Percentiles rank a stretch among this genome's conserved stretches.
Evolutionary conservation across 148 eudicot species (phyloP).

Genomic region (Polygonum aviculare): DNA sequence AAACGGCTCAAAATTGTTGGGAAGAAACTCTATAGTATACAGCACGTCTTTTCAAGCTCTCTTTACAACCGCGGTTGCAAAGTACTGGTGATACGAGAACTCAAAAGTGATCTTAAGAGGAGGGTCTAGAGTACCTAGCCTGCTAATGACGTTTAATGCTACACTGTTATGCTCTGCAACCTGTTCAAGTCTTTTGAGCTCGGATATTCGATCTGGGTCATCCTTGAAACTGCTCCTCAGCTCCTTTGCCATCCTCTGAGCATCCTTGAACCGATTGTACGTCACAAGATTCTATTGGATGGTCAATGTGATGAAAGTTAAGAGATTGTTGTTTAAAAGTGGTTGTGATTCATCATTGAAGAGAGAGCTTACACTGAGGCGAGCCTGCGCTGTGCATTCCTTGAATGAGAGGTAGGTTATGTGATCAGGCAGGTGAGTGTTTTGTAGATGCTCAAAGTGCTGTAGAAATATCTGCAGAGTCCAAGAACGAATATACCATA

Average conservation of each 20-base stretch:
- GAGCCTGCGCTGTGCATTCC: constrained; percentile 58
- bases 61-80: constrained; percentile 83
- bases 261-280: constrained; percentile 80
- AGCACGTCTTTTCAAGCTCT: constrained; percentile 38
- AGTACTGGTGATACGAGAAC: constrained; percentile 74
- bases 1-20: constrained; percentile 31
- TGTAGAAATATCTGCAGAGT: constrained; percentile 67
- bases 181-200: constrained; percentile 73
- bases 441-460: constrained; percentile 90
- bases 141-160: constrained; percentile 65
- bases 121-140: constrained; percentile 57
- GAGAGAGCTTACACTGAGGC: constrained; percentile 47
- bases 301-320: constrained; percentile 10
- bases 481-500: neutral
- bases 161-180: constrained; percentile 83
- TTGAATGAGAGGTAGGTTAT: constrained; percentile 55
- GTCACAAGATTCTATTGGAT: constrained; percentile 43
- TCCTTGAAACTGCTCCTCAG: constrained; percentile 45
- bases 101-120: constrained; percentile 69
- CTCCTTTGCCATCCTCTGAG: constrained; percentile 76
- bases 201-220: constrained; percentile 57
- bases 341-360: neutral
- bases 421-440: constrained; percentile 82
- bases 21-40: neutral
- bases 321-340: neutral